Percentiles rank a stretch among this genome's conserved stretches.
Conservation (phyloP, 2,329 filamentous ascomycete genomes). For the Domatiomyces catenatus region DNA sequence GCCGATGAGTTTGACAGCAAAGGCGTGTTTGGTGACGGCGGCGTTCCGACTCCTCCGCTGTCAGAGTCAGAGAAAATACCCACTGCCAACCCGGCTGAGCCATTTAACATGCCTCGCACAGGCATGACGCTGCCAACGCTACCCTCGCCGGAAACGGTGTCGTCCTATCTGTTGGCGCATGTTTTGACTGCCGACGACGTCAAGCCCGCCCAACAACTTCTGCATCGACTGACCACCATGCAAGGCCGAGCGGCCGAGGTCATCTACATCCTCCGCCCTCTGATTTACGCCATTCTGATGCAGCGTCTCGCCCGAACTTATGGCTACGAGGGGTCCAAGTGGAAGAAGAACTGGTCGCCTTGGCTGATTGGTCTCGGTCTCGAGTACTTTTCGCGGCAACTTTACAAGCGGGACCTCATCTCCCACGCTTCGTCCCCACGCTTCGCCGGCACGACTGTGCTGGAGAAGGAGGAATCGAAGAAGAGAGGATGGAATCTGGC, state of each 20-base stretch:
- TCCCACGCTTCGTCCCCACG: slow-evolving; percentile 53
- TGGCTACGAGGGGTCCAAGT: slow-evolving; percentile 39
- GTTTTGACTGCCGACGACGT: slow-evolving; percentile 93
- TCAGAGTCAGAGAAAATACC: slow-evolving; percentile 13
- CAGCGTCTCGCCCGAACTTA: slow-evolving; percentile 31
- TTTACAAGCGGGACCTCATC: slow-evolving; percentile 52
- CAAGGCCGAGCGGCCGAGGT: slow-evolving; percentile 74
- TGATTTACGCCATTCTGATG: slow-evolving; percentile 73
- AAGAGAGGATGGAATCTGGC: slow-evolving; percentile 79
- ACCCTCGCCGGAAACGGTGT: slow-evolving; percentile 67
- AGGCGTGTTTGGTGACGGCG: slow-evolving; percentile 11
- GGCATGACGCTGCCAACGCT: slow-evolving; percentile 71
- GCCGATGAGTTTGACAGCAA: slow-evolving; percentile 11
- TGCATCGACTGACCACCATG: slow-evolving; percentile 55
- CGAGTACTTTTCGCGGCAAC: slow-evolving; percentile 77
- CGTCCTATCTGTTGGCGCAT: slow-evolving; percentile 71
- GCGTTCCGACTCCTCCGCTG: slow-evolving; percentile 15
- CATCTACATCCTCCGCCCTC: slow-evolving; percentile 78
- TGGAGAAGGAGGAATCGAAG: slow-evolving; percentile 80
- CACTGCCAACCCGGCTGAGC: slow-evolving; percentile 33
- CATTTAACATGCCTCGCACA: slow-evolving; percentile 91
- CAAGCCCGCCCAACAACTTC: slow-evolving; percentile 70
- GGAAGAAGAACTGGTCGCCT: slow-evolving; percentile 73
- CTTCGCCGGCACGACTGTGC: slow-evolving; percentile 53
- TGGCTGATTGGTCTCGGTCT: slow-evolving; percentile 77